Evolutionary conservation across 2,329 filamentous ascomycete species (phyloP), one percentile per base, ranked within the genome.

Genomic region (Colletotrichum chrysophilum): DNA sequence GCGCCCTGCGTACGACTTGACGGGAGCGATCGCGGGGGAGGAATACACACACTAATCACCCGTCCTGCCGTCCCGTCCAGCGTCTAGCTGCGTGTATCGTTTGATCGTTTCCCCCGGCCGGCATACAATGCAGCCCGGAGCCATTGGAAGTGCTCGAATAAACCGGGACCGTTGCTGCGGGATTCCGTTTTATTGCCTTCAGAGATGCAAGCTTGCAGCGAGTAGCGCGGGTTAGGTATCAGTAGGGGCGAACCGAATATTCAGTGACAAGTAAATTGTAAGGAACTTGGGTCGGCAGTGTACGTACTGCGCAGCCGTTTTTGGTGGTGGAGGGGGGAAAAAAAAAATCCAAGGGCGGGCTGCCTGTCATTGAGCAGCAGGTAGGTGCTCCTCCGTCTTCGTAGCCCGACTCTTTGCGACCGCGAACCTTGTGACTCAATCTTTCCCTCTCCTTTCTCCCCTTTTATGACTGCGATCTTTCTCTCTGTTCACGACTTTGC

Each of bases 401-500:
- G 69, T 67, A 67, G 48, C 48, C 69, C 61, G 61, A 56, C 48
- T 58, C 48, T 71, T 38, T 71, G 61, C 61, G 48, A 70, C 70
- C 58, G 68, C 34, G 64, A 68, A 61, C 55, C 26, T 68, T 71
- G 69, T 75, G 68, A 75, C 72, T 75, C 72, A 75, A 52, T 61
- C 28, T 75, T 71, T 72, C 30, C 13, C 36, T 48, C 16, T 30
- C 24, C 61, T 18, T 66, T 32, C 66, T 43, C 21, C 21, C 43
- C 43, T 48, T 48, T 48, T 21, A 18, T 48, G 34, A 24, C 13
- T 67, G 48, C 55, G 38, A 62, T 26, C 52, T 34, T 38, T 43
- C 26, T n/a, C 61, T 60, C 28, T 32, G 43, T 71, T 58, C 26
- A 21, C 38, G 28, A 52, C 30, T 36, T 34, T 66, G 48, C 43